Evolutionary conservation across 1,284 basidiomycete species (phyloP).

Genomic region (Cutaneotrichosporon dermatis): DNA sequence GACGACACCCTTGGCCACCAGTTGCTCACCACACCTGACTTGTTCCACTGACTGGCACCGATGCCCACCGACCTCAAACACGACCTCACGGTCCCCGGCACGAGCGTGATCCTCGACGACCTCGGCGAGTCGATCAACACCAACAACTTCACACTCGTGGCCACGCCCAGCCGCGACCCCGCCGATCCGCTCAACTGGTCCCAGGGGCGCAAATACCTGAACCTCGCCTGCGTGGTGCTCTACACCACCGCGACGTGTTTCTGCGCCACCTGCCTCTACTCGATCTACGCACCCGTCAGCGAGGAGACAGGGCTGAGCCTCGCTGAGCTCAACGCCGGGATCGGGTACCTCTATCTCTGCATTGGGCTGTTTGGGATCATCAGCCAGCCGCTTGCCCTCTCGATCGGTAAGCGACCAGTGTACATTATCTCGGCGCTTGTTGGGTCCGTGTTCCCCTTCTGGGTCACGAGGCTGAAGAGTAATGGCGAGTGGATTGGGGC

Average conservation of each 20-base stretch:
- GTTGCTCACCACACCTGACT: too few relatives aligned
- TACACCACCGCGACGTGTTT: slow-evolving; percentile 16
- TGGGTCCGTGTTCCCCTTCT: slow-evolving; percentile 2
- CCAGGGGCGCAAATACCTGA: slow-evolving; percentile 19
- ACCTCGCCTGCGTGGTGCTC: slow-evolving; percentile 19
- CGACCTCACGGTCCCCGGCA: slow-evolving; percentile 18
- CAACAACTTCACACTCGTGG: slow-evolving; percentile 20
- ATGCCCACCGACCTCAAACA: not conserved
- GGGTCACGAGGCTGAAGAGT: not conserved
- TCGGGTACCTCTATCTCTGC: slow-evolving; percentile 27
- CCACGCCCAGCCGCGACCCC: slow-evolving; percentile 19
- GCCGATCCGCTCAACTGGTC: slow-evolving; percentile 30
- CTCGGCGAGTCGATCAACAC: slow-evolving; percentile 6
- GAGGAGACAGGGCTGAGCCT: slow-evolving; percentile 24
- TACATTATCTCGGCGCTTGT: slow-evolving; percentile 18
- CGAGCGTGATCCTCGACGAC: slow-evolving; percentile 16
- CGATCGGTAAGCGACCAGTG: slow-evolving; percentile 27
- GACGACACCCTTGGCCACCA: too few relatives aligned
- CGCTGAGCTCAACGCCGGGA: slow-evolving; percentile 25
- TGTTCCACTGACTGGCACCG: too few relatives aligned
- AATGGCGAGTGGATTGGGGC: slow-evolving; percentile 19
- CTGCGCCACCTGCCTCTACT: slow-evolving; percentile 20
- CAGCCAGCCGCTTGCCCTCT: slow-evolving; percentile 16
- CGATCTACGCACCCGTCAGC: slow-evolving; percentile 24
- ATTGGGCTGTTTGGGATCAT: slow-evolving; percentile 17